Conservation (phyloP, 345 rosid genomes). For the Bretschneidera sinensis region DNA sequence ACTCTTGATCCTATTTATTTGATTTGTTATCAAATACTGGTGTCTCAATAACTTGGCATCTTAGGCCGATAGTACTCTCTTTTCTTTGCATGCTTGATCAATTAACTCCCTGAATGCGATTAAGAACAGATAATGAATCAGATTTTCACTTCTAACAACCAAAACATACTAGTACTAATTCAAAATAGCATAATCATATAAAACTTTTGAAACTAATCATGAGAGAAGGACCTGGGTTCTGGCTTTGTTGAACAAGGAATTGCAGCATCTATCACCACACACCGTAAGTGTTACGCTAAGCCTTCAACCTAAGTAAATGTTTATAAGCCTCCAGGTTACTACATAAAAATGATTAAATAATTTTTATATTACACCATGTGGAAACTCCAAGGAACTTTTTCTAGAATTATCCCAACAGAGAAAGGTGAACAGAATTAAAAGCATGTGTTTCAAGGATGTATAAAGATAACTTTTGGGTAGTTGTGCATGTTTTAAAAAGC, state of each 20-base stretch:
- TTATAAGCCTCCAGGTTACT: no score
- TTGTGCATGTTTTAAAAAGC: neutral
- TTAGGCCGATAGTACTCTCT: conserved; percentile 76
- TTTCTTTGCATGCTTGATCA: conserved; percentile 70
- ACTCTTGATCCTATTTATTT: conserved; percentile 70
- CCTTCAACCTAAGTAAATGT: conserved; percentile 70
- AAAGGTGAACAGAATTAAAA: neutral
- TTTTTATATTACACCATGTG: neutral
- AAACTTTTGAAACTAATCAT: no score
- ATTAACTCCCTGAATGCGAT: conserved; percentile 58
- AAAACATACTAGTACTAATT: neutral
- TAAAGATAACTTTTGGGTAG: no score
- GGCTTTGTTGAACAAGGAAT: conserved; percentile 65
- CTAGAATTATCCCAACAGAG: neutral
- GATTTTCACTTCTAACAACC: neutral
- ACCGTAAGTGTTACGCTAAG: conserved; percentile 88
- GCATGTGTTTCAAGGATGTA: no score
- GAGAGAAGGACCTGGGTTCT: conserved; percentile 51
- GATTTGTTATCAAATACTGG: conserved; percentile 67
- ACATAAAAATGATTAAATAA: neutral
- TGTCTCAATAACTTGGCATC: conserved; percentile 85
- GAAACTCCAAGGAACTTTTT: neutral
- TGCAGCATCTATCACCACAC: conserved; percentile 93
- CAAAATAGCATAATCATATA: neutral
- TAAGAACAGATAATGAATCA: conserved; percentile 2